phyloP scores from a whole-genome alignment of 1,139 yeast species.

The Protomyces pachydermus region DNA sequence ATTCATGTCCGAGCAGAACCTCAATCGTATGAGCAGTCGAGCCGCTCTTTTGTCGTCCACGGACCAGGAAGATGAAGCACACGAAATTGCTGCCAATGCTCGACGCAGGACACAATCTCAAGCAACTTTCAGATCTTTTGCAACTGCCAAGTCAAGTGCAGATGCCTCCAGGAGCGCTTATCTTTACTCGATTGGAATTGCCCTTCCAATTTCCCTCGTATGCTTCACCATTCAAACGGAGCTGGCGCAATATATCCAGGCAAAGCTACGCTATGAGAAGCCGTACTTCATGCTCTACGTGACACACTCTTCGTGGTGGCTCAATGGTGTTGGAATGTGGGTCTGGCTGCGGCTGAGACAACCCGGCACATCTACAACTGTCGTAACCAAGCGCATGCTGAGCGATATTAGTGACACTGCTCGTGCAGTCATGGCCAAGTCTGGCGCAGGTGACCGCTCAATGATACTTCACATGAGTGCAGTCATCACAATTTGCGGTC shows the following conservation, averaged over 20 bases:
- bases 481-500: slow-evolving; percentile 42
- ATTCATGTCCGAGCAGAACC: not conserved
- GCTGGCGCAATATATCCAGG: slow-evolving; percentile 66
- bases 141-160: slow-evolving; percentile 4
- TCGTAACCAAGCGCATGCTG: slow-evolving; percentile 34
- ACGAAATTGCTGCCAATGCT: not conserved
- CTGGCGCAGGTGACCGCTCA: slow-evolving; percentile 44
- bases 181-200: slow-evolving; percentile 38
- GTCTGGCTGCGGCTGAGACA: slow-evolving; percentile 32
- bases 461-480: slow-evolving; percentile 50
- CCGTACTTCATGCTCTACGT: slow-evolving; percentile 63
- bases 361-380: slow-evolving; percentile 64
- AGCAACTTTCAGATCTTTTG: slow-evolving; percentile 7
- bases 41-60: not conserved
- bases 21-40: not conserved
- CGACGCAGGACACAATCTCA: slow-evolving; percentile 1
- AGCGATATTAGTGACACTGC: slow-evolving; percentile 33
- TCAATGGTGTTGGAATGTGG: slow-evolving; percentile 25
- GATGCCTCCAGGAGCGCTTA: slow-evolving; percentile 9
- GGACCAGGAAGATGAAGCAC: not conserved
- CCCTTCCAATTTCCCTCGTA: slow-evolving; percentile 57
- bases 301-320: slow-evolving; percentile 78
- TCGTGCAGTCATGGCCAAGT: slow-evolving; percentile 30
- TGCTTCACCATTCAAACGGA: slow-evolving; percentile 78
- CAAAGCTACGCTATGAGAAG: slow-evolving; percentile 54